A percentile compares a stretch with the other conserved stretches of the same genome.
phyloP scores from a whole-genome alignment of 257 asterid species.

The Solanum virginianum region DNA sequence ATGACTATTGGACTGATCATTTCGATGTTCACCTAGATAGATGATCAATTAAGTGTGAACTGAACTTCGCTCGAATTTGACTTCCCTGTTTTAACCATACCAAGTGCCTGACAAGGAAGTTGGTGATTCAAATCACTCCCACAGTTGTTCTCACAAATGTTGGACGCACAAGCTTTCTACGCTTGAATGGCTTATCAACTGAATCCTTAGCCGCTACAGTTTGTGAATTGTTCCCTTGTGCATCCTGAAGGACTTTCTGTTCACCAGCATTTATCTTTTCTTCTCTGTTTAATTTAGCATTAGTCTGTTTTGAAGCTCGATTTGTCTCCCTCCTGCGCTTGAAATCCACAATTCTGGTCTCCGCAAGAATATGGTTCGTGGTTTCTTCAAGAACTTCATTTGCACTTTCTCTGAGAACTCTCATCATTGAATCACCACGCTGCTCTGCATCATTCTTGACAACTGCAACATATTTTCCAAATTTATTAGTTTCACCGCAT shows the following conservation, averaged over 20 bases:
- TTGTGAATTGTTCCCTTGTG: background rate
- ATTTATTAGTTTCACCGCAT: slow-evolving; percentile 3
- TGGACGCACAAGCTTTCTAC: slow-evolving; percentile 54
- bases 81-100: background rate
- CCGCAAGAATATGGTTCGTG: slow-evolving; percentile 14
- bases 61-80: background rate
- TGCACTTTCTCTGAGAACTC: background rate
- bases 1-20: background rate
- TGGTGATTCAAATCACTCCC: slow-evolving; percentile 1
- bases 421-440: background rate
- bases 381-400: slow-evolving; percentile 6
- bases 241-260: background rate
- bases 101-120: slow-evolving; percentile 3
- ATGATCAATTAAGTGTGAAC: background rate
- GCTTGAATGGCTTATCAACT: slow-evolving; percentile 20
- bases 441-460: slow-evolving; percentile 3
- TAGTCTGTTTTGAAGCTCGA: slow-evolving; percentile 15
- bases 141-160: slow-evolving; percentile 18
- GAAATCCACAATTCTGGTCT: slow-evolving; percentile 52
- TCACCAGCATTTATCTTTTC: background rate
- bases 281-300: background rate
- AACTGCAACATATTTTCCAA: slow-evolving; percentile 6
- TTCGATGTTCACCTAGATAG: background rate
- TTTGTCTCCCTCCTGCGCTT: slow-evolving; percentile 46
- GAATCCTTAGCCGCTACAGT: slow-evolving; percentile 14